Percentiles rank a stretch among this genome's conserved stretches.
Evolutionary conservation across 352 stramenopile genomes (phyloP).

Genomic region (Phytophthora hybrid): DNA sequence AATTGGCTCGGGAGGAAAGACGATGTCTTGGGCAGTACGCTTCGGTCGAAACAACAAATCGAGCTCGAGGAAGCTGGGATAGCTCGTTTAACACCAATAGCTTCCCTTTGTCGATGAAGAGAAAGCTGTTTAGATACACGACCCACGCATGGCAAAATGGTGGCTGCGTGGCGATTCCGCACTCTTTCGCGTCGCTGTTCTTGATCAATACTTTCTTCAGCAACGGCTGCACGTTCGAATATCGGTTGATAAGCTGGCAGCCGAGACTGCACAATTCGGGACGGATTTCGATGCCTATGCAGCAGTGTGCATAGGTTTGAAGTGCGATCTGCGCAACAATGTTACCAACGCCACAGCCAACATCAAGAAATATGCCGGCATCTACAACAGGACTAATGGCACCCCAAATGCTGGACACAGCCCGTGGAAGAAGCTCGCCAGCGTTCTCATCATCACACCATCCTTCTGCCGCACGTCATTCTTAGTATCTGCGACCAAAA

Average conservation of each 20-base stretch:
- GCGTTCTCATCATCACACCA: constrained; percentile 2
- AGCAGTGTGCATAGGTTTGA: not conserved
- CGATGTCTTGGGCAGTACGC: too few species aligned
- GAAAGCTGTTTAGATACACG: constrained; percentile 10
- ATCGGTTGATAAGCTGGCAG: not conserved
- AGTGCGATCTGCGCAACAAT: constrained; percentile 6
- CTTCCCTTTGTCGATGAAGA: too few species aligned
- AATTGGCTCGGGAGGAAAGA: too few species aligned
- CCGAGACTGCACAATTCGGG: not conserved
- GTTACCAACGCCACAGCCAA: constrained; percentile 9
- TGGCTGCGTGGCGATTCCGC: not conserved
- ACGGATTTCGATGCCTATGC: not conserved
- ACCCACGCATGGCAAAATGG: constrained; percentile 9
- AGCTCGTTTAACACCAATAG: too few species aligned
- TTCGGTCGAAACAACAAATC: too few species aligned
- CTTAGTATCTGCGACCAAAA: constrained; percentile 6
- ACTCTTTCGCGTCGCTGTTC: not conserved
- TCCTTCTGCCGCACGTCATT: constrained; percentile 10
- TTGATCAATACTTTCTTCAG: constrained; percentile 6
- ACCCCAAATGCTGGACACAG: not conserved
- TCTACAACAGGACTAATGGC: not conserved
- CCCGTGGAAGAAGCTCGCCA: constrained; percentile 1
- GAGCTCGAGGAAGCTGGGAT: too few species aligned
- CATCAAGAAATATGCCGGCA: constrained; percentile 5
- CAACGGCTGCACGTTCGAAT: constrained; percentile 6